Percentiles rank a stretch among this genome's conserved stretches.
Evolutionary conservation across 1,284 basidiomycete species (phyloP).

Genomic region (Tylopilus orsonianus): DNA sequence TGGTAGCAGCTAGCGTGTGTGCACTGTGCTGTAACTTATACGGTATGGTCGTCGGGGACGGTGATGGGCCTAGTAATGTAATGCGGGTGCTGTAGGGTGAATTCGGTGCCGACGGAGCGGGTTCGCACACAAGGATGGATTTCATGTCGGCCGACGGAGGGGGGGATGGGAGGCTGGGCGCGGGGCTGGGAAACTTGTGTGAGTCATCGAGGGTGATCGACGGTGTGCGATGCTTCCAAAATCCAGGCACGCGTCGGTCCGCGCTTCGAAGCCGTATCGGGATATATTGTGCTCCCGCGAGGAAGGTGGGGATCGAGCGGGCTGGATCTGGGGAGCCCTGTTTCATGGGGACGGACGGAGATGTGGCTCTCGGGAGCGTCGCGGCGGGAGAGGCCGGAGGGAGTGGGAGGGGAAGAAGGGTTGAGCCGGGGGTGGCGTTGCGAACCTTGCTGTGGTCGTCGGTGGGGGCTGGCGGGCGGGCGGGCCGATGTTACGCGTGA

Average conservation of each 20-base stretch:
- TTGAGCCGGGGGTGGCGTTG: slow-evolving; percentile 20
- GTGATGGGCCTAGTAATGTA: slow-evolving; percentile 9
- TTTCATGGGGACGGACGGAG: slow-evolving; percentile 15
- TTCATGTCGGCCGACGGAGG: slow-evolving; percentile 19
- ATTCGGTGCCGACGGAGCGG: slow-evolving; percentile 25
- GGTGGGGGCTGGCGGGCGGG: slow-evolving; percentile 23
- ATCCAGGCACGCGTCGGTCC: slow-evolving; percentile 29
- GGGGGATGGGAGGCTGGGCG: slow-evolving; percentile 3
- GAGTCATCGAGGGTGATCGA: slow-evolving; percentile 38
- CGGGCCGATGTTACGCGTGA: slow-evolving; percentile 23
- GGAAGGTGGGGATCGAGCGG: neutral
- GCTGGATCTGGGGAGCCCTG: too few species aligned
- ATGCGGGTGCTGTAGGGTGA: slow-evolving; percentile 3
- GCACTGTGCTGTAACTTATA: slow-evolving; percentile 19
- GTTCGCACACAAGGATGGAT: neutral
- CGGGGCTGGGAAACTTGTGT: slow-evolving; percentile 9
- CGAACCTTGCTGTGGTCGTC: slow-evolving; percentile 29
- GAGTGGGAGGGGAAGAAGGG: slow-evolving; percentile 12
- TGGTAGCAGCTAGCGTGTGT: slow-evolving; percentile 4
- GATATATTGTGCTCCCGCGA: slow-evolving; percentile 26
- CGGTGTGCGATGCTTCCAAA: slow-evolving; percentile 32
- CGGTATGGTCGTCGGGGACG: slow-evolving; percentile 5
- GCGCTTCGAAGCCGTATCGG: slow-evolving; percentile 29
- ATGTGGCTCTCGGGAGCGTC: too few species aligned
- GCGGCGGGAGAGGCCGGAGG: slow-evolving; percentile 15